These are phyloP conservation scores for Carex cristatella DNA, from an alignment of 176 grass and related monocot species.

Conservation along the genomic window DNA sequence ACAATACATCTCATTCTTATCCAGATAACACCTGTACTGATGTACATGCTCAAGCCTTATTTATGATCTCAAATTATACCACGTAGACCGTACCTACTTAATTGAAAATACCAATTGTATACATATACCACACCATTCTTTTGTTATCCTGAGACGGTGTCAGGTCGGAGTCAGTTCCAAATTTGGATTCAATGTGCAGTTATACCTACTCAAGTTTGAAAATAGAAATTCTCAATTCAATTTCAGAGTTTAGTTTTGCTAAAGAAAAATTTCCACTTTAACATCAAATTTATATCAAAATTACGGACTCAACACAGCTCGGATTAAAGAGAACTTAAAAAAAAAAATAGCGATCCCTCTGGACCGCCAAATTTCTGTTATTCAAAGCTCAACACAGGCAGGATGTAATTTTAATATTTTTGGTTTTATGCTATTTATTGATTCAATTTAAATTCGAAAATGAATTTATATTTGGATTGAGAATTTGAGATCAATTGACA, in stretches of 20 bases:
- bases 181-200: not conserved
- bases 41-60: not conserved
- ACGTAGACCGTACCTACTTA: not conserved
- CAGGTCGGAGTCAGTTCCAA: not conserved
- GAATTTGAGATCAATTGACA: not conserved
- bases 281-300: not conserved
- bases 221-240: not conserved
- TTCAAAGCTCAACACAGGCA: not conserved
- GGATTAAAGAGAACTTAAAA: not conserved
- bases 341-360: not conserved
- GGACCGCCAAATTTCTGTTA: not conserved
- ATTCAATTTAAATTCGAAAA: not conserved
- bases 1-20: slow-evolving; percentile 6
- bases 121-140: not conserved
- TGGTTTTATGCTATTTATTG: not conserved
- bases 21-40: not conserved
- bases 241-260: not conserved
- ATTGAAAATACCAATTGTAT: not conserved
- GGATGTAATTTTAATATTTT: not conserved
- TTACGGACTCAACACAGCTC: not conserved
- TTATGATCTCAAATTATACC: not conserved
- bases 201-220: not conserved
- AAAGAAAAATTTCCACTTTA: not conserved
- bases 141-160: not conserved
- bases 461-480: not conserved